A percentile compares a stretch with the other conserved stretches of the same genome.
Evolutionary conservation across 441 rosid genomes (phyloP).

Genomic region (Pelargonium fulgidum): DNA sequence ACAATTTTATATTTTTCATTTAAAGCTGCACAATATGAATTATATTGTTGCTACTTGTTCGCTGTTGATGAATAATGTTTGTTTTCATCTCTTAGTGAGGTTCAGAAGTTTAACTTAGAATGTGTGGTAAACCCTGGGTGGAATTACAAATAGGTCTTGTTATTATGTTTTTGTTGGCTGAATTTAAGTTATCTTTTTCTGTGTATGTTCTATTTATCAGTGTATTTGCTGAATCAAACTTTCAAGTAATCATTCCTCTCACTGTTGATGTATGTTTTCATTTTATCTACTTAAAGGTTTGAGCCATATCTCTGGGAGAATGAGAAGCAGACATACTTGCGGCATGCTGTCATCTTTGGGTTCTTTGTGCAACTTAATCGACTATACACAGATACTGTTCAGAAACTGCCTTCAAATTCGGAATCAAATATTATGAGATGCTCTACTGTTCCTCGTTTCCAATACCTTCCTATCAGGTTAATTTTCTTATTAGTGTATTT

Average conservation of each 20-base stretch:
- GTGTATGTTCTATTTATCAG: not conserved
- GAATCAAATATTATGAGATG: slow-evolving; percentile 94
- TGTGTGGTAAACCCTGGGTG: not conserved
- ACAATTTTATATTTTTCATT: too few relatives aligned
- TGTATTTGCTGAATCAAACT: not conserved
- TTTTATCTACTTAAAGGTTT: slow-evolving; percentile 41
- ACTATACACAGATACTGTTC: slow-evolving; percentile 71
- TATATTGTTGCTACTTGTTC: too few relatives aligned
- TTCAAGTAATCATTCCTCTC: slow-evolving; percentile 3
- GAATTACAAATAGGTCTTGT: not conserved
- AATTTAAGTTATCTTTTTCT: not conserved
- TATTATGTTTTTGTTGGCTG: not conserved
- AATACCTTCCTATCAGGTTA: slow-evolving; percentile 92
- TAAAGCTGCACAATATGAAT: too few relatives aligned
- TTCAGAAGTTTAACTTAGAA: too few relatives aligned
- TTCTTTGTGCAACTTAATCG: slow-evolving; percentile 95
- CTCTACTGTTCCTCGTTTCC: slow-evolving; percentile 87
- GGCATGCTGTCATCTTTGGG: slow-evolving; percentile 96
- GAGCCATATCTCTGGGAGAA: slow-evolving; percentile 95
- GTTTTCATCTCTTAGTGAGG: too few relatives aligned
- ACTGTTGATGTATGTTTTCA: slow-evolving; percentile 19
- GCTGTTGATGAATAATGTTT: too few relatives aligned
- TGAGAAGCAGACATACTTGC: slow-evolving; percentile 76
- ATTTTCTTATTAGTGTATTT: slow-evolving; percentile 4
- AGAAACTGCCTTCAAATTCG: slow-evolving; percentile 81